phyloP scores from a whole-genome alignment of 495 filamentous ascomycete genomes.

The Aspergillus taichungensis region DNA sequence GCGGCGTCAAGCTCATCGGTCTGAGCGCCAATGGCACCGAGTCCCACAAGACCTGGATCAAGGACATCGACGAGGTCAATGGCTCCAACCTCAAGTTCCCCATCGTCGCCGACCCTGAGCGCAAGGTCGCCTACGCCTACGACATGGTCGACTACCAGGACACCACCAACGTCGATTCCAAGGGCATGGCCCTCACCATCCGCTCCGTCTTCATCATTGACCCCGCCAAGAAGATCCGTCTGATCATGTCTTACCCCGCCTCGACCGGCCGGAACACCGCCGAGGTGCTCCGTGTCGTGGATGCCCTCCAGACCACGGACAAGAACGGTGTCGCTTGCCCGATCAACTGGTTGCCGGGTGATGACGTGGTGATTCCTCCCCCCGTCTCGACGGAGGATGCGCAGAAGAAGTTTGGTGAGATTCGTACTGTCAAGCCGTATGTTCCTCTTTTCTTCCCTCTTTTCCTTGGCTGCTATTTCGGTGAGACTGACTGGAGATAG shows the following conservation, averaged over 20 bases:
- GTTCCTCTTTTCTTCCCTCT: conserved; percentile 9
- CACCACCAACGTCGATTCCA: conserved; percentile 80
- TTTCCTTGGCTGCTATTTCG: not conserved
- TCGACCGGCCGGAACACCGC: conserved; percentile 95
- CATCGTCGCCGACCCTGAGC: conserved; percentile 94
- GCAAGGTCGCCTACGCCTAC: conserved; percentile 83
- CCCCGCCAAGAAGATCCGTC: conserved; percentile 94
- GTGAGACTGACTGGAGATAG: conserved; percentile 18
- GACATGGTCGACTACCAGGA: conserved; percentile 94
- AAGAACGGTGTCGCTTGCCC: conserved; percentile 91
- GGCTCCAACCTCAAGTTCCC: conserved; percentile 79
- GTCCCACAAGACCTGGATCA: conserved; percentile 67
- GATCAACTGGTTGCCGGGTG: conserved; percentile 82
- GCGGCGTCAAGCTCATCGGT: conserved; percentile 91
- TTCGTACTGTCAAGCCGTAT: conserved; percentile 93
- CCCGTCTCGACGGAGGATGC: conserved; percentile 79
- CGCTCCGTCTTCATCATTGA: conserved; percentile 98
- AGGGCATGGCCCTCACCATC: conserved; percentile 96
- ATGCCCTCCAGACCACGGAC: conserved; percentile 94
- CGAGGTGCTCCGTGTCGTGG: conserved; percentile 89
- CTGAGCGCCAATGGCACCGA: conserved; percentile 50
- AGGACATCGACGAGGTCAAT: conserved; percentile 91
- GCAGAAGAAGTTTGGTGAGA: conserved; percentile 81
- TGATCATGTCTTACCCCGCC: conserved; percentile 93
- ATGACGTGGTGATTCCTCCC: conserved; percentile 95